phyloP scores from a whole-genome alignment of 2,329 filamentous ascomycete genomes.

The Trichoderma citrinoviride region DNA sequence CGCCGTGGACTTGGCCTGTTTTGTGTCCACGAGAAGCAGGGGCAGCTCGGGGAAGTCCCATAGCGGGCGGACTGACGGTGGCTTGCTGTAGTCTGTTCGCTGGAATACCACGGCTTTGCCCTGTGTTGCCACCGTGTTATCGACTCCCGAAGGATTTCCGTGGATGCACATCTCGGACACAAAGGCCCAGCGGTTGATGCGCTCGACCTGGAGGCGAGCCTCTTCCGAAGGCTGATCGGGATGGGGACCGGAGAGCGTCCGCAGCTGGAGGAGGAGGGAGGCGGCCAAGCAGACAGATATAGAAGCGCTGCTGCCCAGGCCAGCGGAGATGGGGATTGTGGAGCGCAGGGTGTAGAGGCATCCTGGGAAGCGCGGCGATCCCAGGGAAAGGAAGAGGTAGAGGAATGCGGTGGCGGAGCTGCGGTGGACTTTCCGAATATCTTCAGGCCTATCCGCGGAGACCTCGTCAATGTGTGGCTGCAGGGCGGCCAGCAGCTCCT shows the following conservation, averaged over 20 bases:
- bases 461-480: slow-evolving; percentile 74
- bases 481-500: slow-evolving; percentile 75
- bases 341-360: slow-evolving; percentile 89
- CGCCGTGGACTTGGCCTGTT: slow-evolving; percentile 79
- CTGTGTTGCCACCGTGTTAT: slow-evolving; percentile 92
- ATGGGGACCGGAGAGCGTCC: slow-evolving; percentile 84
- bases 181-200: slow-evolving; percentile 97
- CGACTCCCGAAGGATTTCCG: slow-evolving; percentile 92
- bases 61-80: slow-evolving; percentile 72
- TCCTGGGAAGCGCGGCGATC: slow-evolving; percentile 72
- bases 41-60: slow-evolving; percentile 91
- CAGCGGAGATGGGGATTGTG: slow-evolving; percentile 88
- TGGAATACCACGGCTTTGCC: slow-evolving; percentile 94
- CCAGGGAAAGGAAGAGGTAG: slow-evolving; percentile 88
- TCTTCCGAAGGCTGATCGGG: slow-evolving; percentile 86
- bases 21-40: slow-evolving; percentile 84
- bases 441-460: slow-evolving; percentile 62
- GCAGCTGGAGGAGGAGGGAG: slow-evolving; percentile 82
- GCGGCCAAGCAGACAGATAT: slow-evolving; percentile 85
- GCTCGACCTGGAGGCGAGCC: slow-evolving; percentile 84
- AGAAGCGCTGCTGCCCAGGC: slow-evolving; percentile 89
- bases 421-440: slow-evolving; percentile 79
- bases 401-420: slow-evolving; percentile 82
- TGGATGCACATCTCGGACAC: slow-evolving; percentile 97
- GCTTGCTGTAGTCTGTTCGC: slow-evolving; percentile 71